A percentile compares a stretch with the other conserved stretches of the same genome.
phyloP scores from a whole-genome alignment of 805 yeast species.

The Barnettozyma californica region DNA sequence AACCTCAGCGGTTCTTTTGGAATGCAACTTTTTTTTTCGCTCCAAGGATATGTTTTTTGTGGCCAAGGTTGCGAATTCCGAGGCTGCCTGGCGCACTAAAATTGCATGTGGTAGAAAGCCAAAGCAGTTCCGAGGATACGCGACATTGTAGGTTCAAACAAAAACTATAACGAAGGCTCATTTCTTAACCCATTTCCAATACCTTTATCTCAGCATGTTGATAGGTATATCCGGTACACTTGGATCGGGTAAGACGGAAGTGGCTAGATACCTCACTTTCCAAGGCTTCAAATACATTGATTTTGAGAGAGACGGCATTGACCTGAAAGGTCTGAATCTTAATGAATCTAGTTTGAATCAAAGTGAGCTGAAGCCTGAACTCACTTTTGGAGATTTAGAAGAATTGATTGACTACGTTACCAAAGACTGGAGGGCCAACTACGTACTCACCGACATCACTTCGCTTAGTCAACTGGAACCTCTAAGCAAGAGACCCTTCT shows the following conservation, averaged over 20 bases:
- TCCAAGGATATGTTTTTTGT: neutral
- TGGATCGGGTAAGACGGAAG: slow-evolving; percentile 62
- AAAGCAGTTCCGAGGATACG: neutral
- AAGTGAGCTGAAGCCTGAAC: slow-evolving; percentile 18
- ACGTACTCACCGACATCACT: slow-evolving; percentile 50
- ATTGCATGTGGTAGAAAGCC: neutral
- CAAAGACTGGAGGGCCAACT: slow-evolving; percentile 54
- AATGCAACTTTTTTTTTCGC: neutral
- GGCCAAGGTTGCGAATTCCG: neutral
- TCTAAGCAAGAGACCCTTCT: slow-evolving; percentile 71
- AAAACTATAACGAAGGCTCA: too few species aligned
- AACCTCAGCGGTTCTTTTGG: neutral
- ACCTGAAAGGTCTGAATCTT: slow-evolving; percentile 15
- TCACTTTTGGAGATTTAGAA: slow-evolving; percentile 34
- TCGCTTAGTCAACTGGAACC: slow-evolving; percentile 38
- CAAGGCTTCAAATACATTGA: slow-evolving; percentile 46
- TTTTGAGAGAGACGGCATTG: slow-evolving; percentile 12
- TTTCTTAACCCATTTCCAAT: too few species aligned
- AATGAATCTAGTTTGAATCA: slow-evolving; percentile 11
- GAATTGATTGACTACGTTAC: slow-evolving; percentile 60
- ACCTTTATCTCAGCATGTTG: slow-evolving; percentile 56
- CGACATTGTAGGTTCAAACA: neutral
- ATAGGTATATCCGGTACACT: slow-evolving; percentile 71
- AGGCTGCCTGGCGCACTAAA: neutral
- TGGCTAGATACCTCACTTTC: slow-evolving; percentile 48